phyloP scores from a whole-genome alignment of 164 flowering plant genomes.

The Chimonanthus salicifolius region DNA sequence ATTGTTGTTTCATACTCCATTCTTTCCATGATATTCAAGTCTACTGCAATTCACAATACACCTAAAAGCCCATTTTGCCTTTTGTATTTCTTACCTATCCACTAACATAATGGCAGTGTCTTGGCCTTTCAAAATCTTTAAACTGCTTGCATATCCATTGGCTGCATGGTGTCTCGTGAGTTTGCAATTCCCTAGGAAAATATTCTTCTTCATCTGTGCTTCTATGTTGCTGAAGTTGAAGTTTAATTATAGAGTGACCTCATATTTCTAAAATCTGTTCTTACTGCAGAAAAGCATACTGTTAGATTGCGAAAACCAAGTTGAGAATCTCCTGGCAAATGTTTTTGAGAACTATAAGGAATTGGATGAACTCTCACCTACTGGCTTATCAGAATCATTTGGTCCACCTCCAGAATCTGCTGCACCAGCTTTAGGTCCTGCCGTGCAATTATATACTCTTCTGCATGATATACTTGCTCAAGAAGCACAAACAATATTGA shows the following conservation, averaged over 20 bases:
- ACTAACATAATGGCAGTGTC: neutral
- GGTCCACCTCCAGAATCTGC: conserved; percentile 53
- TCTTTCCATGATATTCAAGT: too few species aligned
- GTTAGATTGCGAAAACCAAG: conserved; percentile 76
- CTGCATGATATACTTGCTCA: conserved; percentile 83
- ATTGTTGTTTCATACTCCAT: too few species aligned
- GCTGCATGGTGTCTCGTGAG: neutral
- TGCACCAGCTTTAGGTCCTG: conserved; percentile 77
- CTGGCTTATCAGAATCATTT: conserved; percentile 60
- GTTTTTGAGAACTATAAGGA: conserved; percentile 85
- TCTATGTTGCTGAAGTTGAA: neutral
- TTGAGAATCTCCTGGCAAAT: conserved; percentile 64
- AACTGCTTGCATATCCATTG: neutral
- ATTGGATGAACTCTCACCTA: conserved; percentile 66
- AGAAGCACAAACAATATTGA: conserved; percentile 65
- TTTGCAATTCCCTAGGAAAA: neutral
- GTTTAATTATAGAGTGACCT: neutral
- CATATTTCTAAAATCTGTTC: conserved; percentile 2
- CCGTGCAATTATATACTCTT: conserved; percentile 66
- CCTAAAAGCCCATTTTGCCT: too few species aligned
- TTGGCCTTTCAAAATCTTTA: neutral
- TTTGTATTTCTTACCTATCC: too few species aligned
- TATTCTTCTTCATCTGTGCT: too few species aligned
- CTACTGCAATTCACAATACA: too few species aligned
- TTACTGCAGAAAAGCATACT: conserved; percentile 70